Percentiles rank a stretch among this genome's conserved stretches.
Evolutionary conservation across 768 basidiomycete species (phyloP).

Genomic region (Lactarius trivialis): DNA sequence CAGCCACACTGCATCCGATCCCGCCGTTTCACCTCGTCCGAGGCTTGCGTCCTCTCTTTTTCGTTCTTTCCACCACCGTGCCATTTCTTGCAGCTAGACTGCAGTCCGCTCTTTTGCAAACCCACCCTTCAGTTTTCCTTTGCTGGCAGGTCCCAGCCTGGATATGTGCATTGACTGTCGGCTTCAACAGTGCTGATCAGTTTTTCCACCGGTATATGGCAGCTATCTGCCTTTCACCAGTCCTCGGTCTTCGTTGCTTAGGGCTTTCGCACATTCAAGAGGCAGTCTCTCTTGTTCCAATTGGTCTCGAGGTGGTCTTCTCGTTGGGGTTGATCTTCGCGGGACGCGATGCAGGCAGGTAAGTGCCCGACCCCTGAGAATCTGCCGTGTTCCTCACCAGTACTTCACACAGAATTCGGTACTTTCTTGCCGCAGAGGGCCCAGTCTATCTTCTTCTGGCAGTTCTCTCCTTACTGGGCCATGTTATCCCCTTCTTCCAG

Average conservation of each 20-base stretch:
- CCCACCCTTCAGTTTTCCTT: conserved; percentile 17
- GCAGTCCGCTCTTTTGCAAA: conserved; percentile 41
- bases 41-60: not conserved
- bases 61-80: not conserved
- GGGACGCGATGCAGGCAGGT: conserved; percentile 45
- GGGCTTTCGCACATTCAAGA: conserved; percentile 43
- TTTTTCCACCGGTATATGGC: conserved; percentile 20
- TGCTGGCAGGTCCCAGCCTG: conserved; percentile 30
- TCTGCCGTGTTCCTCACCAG: not conserved
- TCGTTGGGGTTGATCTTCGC: conserved; percentile 45
- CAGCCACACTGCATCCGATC: not conserved
- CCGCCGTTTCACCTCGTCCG: not conserved
- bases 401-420: conserved; percentile 39
- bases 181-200: conserved; percentile 19
- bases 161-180: conserved; percentile 31
- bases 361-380: conserved; percentile 25
- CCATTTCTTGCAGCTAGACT: conserved; percentile 39
- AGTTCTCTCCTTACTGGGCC: conserved; percentile 54
- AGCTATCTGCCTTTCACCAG: conserved; percentile 56
- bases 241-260: conserved; percentile 65
- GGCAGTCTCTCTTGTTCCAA: conserved; percentile 51
- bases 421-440: conserved; percentile 57
- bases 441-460: conserved; percentile 53
- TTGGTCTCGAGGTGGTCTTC: conserved; percentile 56
- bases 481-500: conserved; percentile 46